Conservation (phyloP, 352 stramenopile genomes). For the Globisporangium alternatum region DNA sequence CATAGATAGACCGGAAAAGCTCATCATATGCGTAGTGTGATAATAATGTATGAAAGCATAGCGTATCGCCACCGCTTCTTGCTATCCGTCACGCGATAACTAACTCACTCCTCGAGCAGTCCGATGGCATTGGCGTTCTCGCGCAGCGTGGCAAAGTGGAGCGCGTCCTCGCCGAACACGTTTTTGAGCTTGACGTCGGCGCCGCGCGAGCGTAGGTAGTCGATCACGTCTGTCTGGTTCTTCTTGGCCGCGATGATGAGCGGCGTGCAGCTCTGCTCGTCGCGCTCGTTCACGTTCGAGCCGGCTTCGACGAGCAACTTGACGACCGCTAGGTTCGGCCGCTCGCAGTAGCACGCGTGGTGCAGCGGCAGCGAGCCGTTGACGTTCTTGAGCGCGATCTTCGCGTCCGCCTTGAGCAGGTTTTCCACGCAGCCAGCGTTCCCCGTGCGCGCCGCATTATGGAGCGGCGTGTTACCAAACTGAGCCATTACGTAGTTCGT, state of each 20-base stretch:
- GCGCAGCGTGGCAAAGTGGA: conserved; percentile 60
- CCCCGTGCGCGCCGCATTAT: conserved; percentile 65
- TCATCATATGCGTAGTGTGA: neutral
- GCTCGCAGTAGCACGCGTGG: conserved; percentile 77
- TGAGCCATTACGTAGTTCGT: conserved; percentile 12
- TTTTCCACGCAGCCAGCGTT: conserved; percentile 41
- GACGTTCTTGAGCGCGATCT: conserved; percentile 49
- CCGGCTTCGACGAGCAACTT: conserved; percentile 55
- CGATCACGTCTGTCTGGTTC: conserved; percentile 60
- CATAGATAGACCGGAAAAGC: conserved; percentile 1
- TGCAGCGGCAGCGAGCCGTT: conserved; percentile 72
- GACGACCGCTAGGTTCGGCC: conserved; percentile 46
- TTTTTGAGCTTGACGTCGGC: conserved; percentile 54
- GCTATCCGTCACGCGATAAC: too few relatives aligned
- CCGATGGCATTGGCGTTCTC: conserved; percentile 49
- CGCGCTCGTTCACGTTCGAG: conserved; percentile 55
- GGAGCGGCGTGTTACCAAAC: conserved; percentile 79
- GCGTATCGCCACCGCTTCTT: neutral
- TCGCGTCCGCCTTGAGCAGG: conserved; percentile 49
- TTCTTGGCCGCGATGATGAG: conserved; percentile 76
- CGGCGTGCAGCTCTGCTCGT: conserved; percentile 61
- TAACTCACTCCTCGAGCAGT: conserved; percentile 27
- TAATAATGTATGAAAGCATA: conserved; percentile 7
- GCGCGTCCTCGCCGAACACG: conserved; percentile 58
- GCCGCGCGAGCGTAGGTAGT: conserved; percentile 46